A percentile compares a stretch with the other conserved stretches of the same genome.
These are phyloP conservation scores for Heterobasidion parviporum DNA, from an alignment of 1,284 basidiomycete genomes.

Conservation along the genomic window DNA sequence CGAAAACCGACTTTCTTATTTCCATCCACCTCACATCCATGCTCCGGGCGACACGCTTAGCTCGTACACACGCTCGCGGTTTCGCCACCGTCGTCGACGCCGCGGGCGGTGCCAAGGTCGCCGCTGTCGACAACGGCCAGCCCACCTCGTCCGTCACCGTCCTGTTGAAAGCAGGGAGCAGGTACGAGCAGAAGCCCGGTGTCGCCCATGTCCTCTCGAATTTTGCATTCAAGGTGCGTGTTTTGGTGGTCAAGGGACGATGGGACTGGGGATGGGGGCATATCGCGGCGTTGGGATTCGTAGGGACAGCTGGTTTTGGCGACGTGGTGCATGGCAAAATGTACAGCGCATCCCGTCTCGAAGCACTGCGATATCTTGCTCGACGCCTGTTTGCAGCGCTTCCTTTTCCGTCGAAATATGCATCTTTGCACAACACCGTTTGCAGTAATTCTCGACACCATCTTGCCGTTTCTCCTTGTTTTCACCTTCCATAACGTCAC, in stretches of 20 bases:
- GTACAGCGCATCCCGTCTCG: not conserved
- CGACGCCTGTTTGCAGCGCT: not conserved
- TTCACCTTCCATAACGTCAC: too few relatives aligned
- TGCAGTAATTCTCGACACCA: not conserved
- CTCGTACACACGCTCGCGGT: constrained; percentile 34
- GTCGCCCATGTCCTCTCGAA: constrained; percentile 90
- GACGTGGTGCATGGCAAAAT: not conserved
- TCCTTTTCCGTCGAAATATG: too few relatives aligned
- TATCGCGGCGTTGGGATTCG: not conserved
- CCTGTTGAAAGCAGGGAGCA: constrained; percentile 84
- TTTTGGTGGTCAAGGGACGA: not conserved
- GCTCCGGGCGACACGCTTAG: constrained; percentile 13
- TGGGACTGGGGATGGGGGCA: not conserved
- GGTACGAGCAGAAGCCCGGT: constrained; percentile 82
- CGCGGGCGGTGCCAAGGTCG: constrained; percentile 75
- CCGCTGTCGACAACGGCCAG: constrained; percentile 73
- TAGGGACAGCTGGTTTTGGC: not conserved
- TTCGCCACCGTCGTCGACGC: constrained; percentile 78
- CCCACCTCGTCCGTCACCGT: constrained; percentile 81
- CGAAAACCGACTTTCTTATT: too few relatives aligned
- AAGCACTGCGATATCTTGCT: not conserved
- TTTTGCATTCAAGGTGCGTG: constrained; percentile 89
- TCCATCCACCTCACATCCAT: constrained; percentile 2
- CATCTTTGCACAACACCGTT: not conserved
- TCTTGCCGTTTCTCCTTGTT: too few relatives aligned